Evolutionary conservation across 495 filamentous ascomycete genomes (phyloP).

Genomic region (Penicillium lividum): DNA sequence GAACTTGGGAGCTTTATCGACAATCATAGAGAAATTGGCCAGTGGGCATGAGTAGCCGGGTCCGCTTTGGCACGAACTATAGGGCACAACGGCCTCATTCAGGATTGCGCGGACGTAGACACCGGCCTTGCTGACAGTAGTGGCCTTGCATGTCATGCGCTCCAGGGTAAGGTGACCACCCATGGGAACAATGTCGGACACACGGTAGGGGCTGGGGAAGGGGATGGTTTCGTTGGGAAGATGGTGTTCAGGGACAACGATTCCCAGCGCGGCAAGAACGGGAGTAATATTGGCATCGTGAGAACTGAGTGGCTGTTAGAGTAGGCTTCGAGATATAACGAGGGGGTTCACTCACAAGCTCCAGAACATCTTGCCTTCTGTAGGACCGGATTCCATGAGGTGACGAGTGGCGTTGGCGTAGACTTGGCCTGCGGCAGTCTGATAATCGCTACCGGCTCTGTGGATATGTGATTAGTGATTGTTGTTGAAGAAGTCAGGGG

Average conservation of each 20-base stretch:
- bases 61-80: slow-evolving; percentile 16
- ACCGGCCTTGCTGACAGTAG: slow-evolving; percentile 27
- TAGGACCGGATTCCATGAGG: slow-evolving; percentile 47
- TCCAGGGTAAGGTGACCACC: slow-evolving; percentile 49
- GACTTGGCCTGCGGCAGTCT: slow-evolving; percentile 49
- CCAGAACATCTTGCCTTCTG: slow-evolving; percentile 47
- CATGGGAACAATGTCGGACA: slow-evolving; percentile 53
- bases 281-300: slow-evolving; percentile 57
- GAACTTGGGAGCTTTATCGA: slow-evolving; percentile 15
- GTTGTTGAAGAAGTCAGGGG: not conserved
- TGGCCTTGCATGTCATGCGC: slow-evolving; percentile 43
- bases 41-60: slow-evolving; percentile 29
- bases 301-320: slow-evolving; percentile 31
- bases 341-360: slow-evolving; percentile 46
- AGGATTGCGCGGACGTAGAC: slow-evolving; percentile 26
- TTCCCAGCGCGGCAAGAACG: slow-evolving; percentile 49
- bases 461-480: not conserved
- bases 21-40: slow-evolving; percentile 11
- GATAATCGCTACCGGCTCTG: slow-evolving; percentile 50
- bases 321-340: not conserved
- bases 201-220: slow-evolving; percentile 43
- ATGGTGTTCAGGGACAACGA: slow-evolving; percentile 39
- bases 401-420: slow-evolving; percentile 54
- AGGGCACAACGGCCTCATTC: slow-evolving; percentile 31
- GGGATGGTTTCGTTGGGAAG: slow-evolving; percentile 43